Evolutionary conservation across 345 rosid genomes (phyloP), one percentile per base, ranked within the genome.

Genomic region (Brassica juncea): DNA sequence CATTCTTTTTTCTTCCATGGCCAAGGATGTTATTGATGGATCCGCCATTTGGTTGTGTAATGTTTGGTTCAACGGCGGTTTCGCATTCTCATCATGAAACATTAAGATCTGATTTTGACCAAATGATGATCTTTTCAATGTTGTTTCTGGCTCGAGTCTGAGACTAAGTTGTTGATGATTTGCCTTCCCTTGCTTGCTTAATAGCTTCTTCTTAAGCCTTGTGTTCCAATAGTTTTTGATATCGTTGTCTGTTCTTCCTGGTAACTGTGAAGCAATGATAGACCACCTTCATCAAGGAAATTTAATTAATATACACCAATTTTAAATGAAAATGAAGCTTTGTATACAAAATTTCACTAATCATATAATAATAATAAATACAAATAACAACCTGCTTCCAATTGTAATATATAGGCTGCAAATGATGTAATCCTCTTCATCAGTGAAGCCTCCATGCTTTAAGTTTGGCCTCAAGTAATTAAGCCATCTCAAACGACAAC

Each of bases 401-500:
- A 90, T 85, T 69, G 84, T 85, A 52, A 81, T 84, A 69, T 87
- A 85, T 69, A 90, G 91, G 72, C 81, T 84, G 74, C 87, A 87
- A 15, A 90, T 90, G 64, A 87, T 73, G 80, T 81, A 77, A 72
- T 88, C 92, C 82, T 90, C 94, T 77, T 90, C 91, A 54, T 88
- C 89, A 5, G 92, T 85, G 82, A 90, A 90, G 16, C 87, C 90
- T 62, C 94, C 94, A 66, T 87, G 94, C 73, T 83, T 88, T 78
- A 90, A 78, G 80, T 88, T 84, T 4, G 94, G 94, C 11, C 92
- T 81, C 35, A 90, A 88, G 80, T 90, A 90, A 73, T 90, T 90
- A 21, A 90, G 80, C 94, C 94, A 90, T 68, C 94, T 85, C 7
- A 90, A 80, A 37, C 94, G 86, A 81, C 94, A 90, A 70, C 94